Percentiles rank a stretch among this genome's conserved stretches.
Evolutionary conservation across 2,329 filamentous ascomycete species (phyloP).

Genomic region (Aspergillus sp.): DNA sequence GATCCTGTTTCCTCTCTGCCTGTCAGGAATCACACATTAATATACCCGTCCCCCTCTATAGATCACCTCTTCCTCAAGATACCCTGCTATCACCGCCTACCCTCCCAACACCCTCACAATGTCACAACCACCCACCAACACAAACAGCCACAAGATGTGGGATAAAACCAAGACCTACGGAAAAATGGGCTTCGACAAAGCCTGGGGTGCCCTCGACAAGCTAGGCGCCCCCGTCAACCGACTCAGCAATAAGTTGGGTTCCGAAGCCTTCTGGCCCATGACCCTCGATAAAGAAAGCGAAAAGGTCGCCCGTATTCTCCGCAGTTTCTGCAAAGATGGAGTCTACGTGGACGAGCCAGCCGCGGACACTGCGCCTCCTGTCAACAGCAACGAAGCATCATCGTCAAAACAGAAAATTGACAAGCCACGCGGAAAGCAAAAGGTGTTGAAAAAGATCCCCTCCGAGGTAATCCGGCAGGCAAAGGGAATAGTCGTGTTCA

Average conservation of each 20-base stretch:
- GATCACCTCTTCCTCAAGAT: too few species aligned
- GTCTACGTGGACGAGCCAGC: conserved; percentile 64
- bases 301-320: conserved; percentile 83
- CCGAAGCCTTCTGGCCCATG: conserved; percentile 81
- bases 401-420: conserved; percentile 44
- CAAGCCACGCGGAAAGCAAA: conserved; percentile 60
- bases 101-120: not conserved
- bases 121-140: conserved; percentile 1
- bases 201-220: conserved; percentile 67
- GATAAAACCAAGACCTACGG: conserved; percentile 46
- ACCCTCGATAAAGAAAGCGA: conserved; percentile 85
- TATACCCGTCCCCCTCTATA: not conserved
- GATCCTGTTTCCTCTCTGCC: too few species aligned
- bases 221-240: conserved; percentile 75
- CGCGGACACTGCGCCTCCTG: conserved; percentile 27
- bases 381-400: conserved; percentile 14
- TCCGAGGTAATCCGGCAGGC: conserved; percentile 81
- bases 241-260: conserved; percentile 76
- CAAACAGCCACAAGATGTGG: conserved; percentile 2
- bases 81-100: not conserved
- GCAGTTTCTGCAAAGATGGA: conserved; percentile 82
- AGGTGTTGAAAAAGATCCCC: conserved; percentile 78
- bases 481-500: conserved; percentile 87
- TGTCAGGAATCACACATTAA: not conserved
- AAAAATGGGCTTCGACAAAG: conserved; percentile 71